A percentile compares a stretch with the other conserved stretches of the same genome.
Conservation (phyloP, 257 asterid genomes). For the Lycium ferocissimum region DNA sequence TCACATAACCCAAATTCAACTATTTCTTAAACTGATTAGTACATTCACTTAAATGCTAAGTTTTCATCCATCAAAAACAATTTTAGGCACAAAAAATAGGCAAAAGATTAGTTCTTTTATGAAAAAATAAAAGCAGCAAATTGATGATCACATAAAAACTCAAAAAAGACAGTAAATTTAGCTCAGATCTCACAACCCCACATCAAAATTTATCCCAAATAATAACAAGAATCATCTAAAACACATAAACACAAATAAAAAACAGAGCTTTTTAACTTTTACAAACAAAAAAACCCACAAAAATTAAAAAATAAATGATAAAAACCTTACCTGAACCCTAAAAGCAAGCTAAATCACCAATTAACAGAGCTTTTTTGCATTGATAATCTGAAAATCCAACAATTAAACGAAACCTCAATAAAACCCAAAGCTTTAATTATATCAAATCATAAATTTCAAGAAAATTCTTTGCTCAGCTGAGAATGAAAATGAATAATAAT, state of each 20-base stretch:
- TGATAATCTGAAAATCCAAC: not conserved
- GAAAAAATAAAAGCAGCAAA: not conserved
- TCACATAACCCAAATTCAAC: not conserved
- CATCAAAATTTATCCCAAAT: not conserved
- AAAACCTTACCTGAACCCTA: conserved; percentile 24
- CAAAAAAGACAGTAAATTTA: not conserved
- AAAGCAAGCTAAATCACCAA: conserved; percentile 21
- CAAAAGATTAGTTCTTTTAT: not conserved
- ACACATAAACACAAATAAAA: not conserved
- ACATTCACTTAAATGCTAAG: conserved; percentile 20
- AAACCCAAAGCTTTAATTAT: not conserved
- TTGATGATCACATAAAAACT: not conserved
- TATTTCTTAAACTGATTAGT: not conserved
- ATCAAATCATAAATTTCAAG: conserved; percentile 3
- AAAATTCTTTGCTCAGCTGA: conserved; percentile 35
- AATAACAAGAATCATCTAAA: not conserved
- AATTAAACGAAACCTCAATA: not conserved
- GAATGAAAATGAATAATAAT: not conserved
- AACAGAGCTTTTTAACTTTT: not conserved
- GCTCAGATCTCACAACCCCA: conserved; percentile 28
- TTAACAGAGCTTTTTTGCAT: not conserved
- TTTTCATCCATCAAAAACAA: not conserved
- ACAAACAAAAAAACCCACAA: conserved; percentile 15
- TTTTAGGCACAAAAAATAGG: not conserved
- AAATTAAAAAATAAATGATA: not conserved